Base-by-base conservation (phyloP, 352 stramenopile species). In the Globisporangium iwayamae region DNA sequence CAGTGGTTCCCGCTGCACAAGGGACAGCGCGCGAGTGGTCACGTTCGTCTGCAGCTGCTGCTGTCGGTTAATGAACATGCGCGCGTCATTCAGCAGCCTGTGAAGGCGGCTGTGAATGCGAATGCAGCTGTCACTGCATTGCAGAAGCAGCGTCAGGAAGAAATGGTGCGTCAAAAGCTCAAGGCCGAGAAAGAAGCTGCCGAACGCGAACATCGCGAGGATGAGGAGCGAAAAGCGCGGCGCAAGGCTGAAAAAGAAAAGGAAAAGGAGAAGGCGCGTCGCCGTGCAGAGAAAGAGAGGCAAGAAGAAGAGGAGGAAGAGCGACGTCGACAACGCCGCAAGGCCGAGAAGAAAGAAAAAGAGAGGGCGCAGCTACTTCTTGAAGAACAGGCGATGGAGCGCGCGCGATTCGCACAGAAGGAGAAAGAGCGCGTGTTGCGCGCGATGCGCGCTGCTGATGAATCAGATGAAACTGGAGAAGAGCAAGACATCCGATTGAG, bases 1-100 rank as follows among this genome's bases (percentile, higher is more conserved):
- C 70, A 90, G 54, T 85, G 70, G 68, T 84, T 90, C 60, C 79
- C 76, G 4, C 51, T 92, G 20, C 75, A 77, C 45, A 85, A 83
- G 48, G 79, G 79, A 8, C 66, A 76, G 20, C 75, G 71, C 41
- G 50, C 62, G 0, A 67, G 67, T 1, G 83, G 83, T 0, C 69
- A 82, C 22, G 76, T 91, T 20, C 77, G 80, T 32, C 66, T 91
- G 59, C 83, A 91, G 56, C 43, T 91, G 38, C 69, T 76, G 57
- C 32, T 86, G 14, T 67, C 76, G 22, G 50, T 73, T 34, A 76
- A 69, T 28, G 60, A 18, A 8, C 10, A 34, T 4, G 38, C 36
- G 3, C 34, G 41, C 11, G 60, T 54, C 2, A 9, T 51, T 9
- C 41, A 55, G 1, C 32, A 62, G 38, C 38, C 59, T 55, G 14